These are phyloP conservation scores for Phialocephala sp. DNA, from an alignment of 2,329 filamentous ascomycete genomes.

Conservation along the genomic window DNA sequence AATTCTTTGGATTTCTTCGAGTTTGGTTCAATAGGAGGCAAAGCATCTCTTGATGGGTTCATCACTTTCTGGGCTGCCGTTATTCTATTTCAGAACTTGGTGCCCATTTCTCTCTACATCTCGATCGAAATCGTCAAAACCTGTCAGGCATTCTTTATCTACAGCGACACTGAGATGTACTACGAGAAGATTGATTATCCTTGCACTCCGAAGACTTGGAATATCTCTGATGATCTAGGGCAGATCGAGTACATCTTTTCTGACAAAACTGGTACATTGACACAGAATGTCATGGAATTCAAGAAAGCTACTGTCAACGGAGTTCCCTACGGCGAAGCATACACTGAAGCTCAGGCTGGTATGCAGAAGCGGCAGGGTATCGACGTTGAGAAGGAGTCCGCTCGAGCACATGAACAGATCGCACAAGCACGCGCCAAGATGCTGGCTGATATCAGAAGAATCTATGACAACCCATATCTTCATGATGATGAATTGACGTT, in stretches of 20 bases:
- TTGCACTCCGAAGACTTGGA: slow-evolving; percentile 97
- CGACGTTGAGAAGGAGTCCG: slow-evolving; percentile 81
- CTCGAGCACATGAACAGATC: slow-evolving; percentile 76
- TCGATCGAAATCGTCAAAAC: slow-evolving; percentile 95
- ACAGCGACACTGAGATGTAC: slow-evolving; percentile 96
- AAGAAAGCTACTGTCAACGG: slow-evolving; percentile 98
- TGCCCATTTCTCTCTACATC: slow-evolving; percentile 97
- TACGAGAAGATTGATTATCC: slow-evolving; percentile 93
- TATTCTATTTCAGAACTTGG: slow-evolving; percentile 97
- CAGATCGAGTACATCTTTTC: slow-evolving; percentile 99
- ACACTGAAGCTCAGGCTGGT: slow-evolving; percentile 94
- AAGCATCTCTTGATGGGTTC: slow-evolving; percentile 80
- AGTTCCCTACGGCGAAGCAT: slow-evolving; percentile 95
- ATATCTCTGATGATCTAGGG: slow-evolving; percentile 96
- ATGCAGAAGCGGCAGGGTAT: slow-evolving; percentile 93
- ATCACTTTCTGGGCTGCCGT: slow-evolving; percentile 96
- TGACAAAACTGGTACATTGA: slow-evolving; percentile 89
- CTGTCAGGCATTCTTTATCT: slow-evolving; percentile 94
- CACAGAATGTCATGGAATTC: slow-evolving; percentile 98
- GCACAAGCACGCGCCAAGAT: slow-evolving; percentile 76
- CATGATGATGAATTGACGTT: slow-evolving; percentile 91
- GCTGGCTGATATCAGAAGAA: slow-evolving; percentile 71
- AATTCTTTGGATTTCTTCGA: slow-evolving; percentile 85
- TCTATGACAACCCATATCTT: slow-evolving; percentile 90
- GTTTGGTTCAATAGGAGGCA: slow-evolving; percentile 79